Conservation (phyloP, 495 filamentous ascomycete species). For the Aspergillus homomorphus region DNA sequence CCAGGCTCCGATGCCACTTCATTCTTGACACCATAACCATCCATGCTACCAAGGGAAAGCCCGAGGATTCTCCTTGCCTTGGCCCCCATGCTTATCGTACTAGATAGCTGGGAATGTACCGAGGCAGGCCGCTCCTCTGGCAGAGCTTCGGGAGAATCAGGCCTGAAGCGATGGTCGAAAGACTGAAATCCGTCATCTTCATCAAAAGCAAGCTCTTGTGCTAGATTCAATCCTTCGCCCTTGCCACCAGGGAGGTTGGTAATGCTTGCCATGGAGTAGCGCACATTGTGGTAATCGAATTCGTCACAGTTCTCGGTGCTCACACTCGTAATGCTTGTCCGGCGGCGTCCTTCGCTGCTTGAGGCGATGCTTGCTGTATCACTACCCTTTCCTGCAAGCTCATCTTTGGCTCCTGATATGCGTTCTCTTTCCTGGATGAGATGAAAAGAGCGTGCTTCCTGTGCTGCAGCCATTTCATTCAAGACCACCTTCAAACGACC, state of each 20-base stretch:
- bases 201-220: conserved; percentile 85
- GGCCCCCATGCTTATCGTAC: conserved; percentile 35
- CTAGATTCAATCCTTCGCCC: conserved; percentile 69
- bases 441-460: conserved; percentile 47
- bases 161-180: conserved; percentile 32
- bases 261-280: conserved; percentile 64
- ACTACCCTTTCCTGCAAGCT: conserved; percentile 45
- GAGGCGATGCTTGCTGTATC: conserved; percentile 76
- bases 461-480: conserved; percentile 75
- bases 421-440: conserved; percentile 24
- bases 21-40: conserved; percentile 21
- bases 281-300: conserved; percentile 42
- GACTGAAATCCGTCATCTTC: conserved; percentile 63
- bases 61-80: conserved; percentile 53
- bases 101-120: conserved; percentile 39
- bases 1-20: conserved; percentile 19
- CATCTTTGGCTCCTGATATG: conserved; percentile 33
- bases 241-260: conserved; percentile 53
- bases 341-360: conserved; percentile 60
- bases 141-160: conserved; percentile 38
- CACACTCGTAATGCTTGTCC: conserved; percentile 57
- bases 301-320: conserved; percentile 59
- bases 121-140: conserved; percentile 48
- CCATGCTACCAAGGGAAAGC: conserved; percentile 34
- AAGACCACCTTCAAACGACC: conserved; percentile 77